Base-by-base conservation (phyloP, 352 stramenopile species). In the Phytophthora foliorum region DNA sequence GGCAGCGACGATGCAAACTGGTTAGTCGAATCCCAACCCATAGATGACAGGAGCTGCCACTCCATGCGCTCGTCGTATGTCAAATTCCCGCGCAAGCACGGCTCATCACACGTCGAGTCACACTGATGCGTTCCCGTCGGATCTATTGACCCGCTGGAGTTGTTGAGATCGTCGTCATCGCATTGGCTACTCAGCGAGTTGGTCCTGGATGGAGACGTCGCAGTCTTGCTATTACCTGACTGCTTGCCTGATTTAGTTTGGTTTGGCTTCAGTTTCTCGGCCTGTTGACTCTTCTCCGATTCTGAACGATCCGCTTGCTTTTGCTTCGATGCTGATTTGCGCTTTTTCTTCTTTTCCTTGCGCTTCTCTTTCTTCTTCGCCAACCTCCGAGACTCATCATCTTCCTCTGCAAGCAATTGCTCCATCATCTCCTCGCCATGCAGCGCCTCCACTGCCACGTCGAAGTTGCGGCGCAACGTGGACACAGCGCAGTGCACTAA, bases 261-360 rank as follows among this genome's bases (percentile, higher is more conserved):
- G 29, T 75, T 81, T 2, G 54, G 22, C 34, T 82, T 81, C 25
- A 67, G 62, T 32, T 75, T 75, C 56, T 77, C 69, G 2, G 54
- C 38, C 4, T 72, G 46, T 41, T 77, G 63, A 56, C 60, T 80
- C 50, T 81, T 84, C 24, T 80, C 80, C 2, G 72, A 75, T 25
- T 76, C 72, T 3, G 79, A 76, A 8, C 66, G 72, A 63, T 86
- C 78, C 19, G 51, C 72, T 62, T 89, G 78, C 57, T 93, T 93
- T 61, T 86, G 80, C 55, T 94, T 93, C 11, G 85, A 83, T 5
- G 80, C 86, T 22, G 68, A 88, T 68, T 95, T 95, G 38, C 88
- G 85, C 42, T 96, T 96, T 62, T 96, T 96, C 77, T 94, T 96
- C 65, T 96, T 96, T 61, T 94, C 88, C 59, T 96, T 96, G 41